Base-by-base conservation (phyloP, 2,329 filamentous ascomycete species). In the Clonostachys byssicola region DNA sequence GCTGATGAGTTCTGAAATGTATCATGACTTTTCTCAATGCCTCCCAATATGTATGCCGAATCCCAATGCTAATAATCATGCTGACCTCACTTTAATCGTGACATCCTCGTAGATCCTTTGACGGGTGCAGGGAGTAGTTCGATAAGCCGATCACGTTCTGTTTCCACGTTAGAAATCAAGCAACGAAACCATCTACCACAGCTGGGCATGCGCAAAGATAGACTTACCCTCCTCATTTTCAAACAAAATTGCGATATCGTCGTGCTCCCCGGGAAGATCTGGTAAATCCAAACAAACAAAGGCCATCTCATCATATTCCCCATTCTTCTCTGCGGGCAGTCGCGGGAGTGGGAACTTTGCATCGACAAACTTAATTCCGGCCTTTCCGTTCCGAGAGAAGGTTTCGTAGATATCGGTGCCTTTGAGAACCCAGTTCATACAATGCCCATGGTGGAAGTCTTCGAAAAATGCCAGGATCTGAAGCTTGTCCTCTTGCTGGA, bases 251-350 rank as follows among this genome's bases (percentile, higher is more conserved):
- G 85, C 80, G 55, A 96, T 89, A 69, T 96, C 92, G 64, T 96
- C 92, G 66, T 96, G 90, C 69, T 96, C 92, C 44, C 89, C 89
- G 1, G 91, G 89, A 64, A 95, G 88, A 57, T 96, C 91, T 16
- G 91, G 86, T 64, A 91, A 81, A 65, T 96, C 92, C 49, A 96
- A 68, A 62, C 89, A 94, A 38, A 95, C 78, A 69, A 92, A 96
- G 23, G 83, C 80, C 61, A 83, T 80, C 51, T 85, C 83, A 42
- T 81, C 74, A 49, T 72, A 73, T 51, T 75, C 74, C 30, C 67
- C 64, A 41, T 75, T 66, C 51, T 74, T 75, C 49, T 75, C 73
- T 49, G 74, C 65, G 40, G 77, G 64, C 54, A 83, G 65, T 51
- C 78, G 84, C 5, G 91, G 91, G 47, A 96, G 71, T 4, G 89